Percentiles rank a stretch among this genome's conserved stretches.
Conservation (phyloP, 495 filamentous ascomycete species). For the Penicillium subrubescens region DNA sequence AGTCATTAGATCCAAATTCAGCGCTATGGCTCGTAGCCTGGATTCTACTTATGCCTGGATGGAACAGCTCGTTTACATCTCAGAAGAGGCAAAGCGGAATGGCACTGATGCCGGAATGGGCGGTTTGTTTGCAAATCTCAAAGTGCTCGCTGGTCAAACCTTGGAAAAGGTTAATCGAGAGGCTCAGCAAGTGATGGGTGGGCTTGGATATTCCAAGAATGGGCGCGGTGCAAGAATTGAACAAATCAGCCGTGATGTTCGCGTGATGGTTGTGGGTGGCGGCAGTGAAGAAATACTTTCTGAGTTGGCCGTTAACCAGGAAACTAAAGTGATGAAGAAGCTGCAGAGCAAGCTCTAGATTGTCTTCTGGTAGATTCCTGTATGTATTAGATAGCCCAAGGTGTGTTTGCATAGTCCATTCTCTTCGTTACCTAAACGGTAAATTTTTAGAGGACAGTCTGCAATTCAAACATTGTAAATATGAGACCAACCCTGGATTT, state of each 20-base stretch:
- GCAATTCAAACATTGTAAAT: too few relatives aligned
- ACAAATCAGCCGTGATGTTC: constrained; percentile 52
- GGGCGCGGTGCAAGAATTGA: constrained; percentile 48
- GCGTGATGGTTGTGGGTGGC: constrained; percentile 55
- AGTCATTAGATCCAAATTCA: constrained; percentile 42
- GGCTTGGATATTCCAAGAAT: constrained; percentile 48
- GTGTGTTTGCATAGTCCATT: background rate
- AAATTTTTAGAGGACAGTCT: too few relatives aligned
- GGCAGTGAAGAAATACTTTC: constrained; percentile 56
- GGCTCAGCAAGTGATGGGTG: constrained; percentile 57
- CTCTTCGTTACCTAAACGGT: too few relatives aligned
- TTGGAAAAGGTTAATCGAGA: constrained; percentile 54
- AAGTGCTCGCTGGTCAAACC: constrained; percentile 50
- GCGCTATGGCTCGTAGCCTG: constrained; percentile 36
- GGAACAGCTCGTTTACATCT: constrained; percentile 42
- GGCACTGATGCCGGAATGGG: constrained; percentile 32
- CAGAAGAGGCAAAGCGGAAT: constrained; percentile 25
- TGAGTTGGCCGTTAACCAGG: constrained; percentile 50
- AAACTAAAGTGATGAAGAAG: constrained; percentile 33
- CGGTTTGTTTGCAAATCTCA: constrained; percentile 38
- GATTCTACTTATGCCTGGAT: constrained; percentile 42
- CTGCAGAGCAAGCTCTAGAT: constrained; percentile 12
- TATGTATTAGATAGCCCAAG: background rate
- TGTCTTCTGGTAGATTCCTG: background rate
- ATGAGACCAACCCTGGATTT: too few relatives aligned